Evolutionary conservation across 2,329 filamentous ascomycete species (phyloP).

Genomic region (Myotisia sp.): DNA sequence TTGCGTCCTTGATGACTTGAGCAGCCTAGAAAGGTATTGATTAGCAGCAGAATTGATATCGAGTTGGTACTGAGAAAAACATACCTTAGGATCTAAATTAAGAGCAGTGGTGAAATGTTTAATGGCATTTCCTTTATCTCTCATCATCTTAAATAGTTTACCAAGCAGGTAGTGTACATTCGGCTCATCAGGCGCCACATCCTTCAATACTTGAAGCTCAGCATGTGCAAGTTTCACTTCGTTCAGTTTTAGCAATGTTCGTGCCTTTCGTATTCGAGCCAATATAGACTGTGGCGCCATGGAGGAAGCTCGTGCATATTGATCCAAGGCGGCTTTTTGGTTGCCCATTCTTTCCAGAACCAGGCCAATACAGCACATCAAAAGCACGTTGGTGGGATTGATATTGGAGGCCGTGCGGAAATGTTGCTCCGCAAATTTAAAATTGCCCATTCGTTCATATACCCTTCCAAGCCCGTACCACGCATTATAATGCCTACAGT

Average conservation of each 20-base stretch:
- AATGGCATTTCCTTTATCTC: slow-evolving; percentile 58
- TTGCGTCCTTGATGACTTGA: slow-evolving; percentile 88
- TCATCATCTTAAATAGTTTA: slow-evolving; percentile 43
- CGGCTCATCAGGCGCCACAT: slow-evolving; percentile 83
- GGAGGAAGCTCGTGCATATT: slow-evolving; percentile 69
- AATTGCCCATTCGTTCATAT: slow-evolving; percentile 80
- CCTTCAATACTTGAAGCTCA: slow-evolving; percentile 78
- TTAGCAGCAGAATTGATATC: slow-evolving; percentile 12
- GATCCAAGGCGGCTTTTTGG: slow-evolving; percentile 59
- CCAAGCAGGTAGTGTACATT: slow-evolving; percentile 93
- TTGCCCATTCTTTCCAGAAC: slow-evolving; percentile 83
- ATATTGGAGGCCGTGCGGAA: slow-evolving; percentile 78
- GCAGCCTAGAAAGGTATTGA: slow-evolving; percentile 54
- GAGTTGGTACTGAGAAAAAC: slow-evolving; percentile 16
- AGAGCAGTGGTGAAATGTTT: slow-evolving; percentile 88
- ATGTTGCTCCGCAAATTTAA: slow-evolving; percentile 80
- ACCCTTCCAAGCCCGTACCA: slow-evolving; percentile 80
- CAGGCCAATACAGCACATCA: slow-evolving; percentile 83
- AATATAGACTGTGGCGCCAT: slow-evolving; percentile 68
- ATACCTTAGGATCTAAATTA: slow-evolving; percentile 90
- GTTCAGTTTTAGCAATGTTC: slow-evolving; percentile 65
- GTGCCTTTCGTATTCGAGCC: slow-evolving; percentile 84
- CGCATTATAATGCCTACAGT: slow-evolving; percentile 90
- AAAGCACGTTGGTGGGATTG: slow-evolving; percentile 83
- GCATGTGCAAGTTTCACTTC: slow-evolving; percentile 55